Base-by-base conservation (phyloP, 1,284 basidiomycete species). In the Papiliotrema flavescens region DNA sequence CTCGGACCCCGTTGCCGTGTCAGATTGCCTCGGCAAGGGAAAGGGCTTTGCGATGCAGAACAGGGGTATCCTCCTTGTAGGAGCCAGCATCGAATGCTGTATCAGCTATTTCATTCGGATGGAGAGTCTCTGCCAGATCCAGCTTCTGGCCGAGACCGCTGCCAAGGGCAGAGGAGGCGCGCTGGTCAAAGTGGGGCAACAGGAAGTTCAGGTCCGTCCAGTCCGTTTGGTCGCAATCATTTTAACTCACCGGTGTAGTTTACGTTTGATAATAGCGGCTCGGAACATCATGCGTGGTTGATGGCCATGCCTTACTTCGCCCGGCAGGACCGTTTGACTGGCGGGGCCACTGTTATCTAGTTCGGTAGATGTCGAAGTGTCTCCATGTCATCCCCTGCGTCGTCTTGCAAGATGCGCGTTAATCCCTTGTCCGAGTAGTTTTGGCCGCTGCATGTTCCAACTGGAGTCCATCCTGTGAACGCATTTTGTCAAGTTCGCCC, bases 291-390 rank as follows among this genome's bases (percentile, higher is more conserved):
- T 34, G 61, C 61, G 7, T 66, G 63, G 62, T 46, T 64, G 54
- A 62, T 66, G 59, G 61, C 55, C n/a, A 57, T 62, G 59, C 64
- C 64, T 7, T 62, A 64, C 46, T 66, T 61, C 41, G 54, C 59
- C 24, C 54, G 56, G 8, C 49, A 57, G 20, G 48, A 51, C 28
- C 51, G 32, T 35, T 49, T 53, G 40, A 55, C 56, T n/a, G 59
- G 53, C 19, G 59, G 59, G 2, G 54, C 54, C 8, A 47, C 35
- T 49, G n/a, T 34, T 19, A 26, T 49, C 20, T 48, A 32, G 11
- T 22, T 40, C 39, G n/a, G 39, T n/a, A 40, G 39, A 40, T 40
- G 39, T n/a, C 17, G 28, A 32, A 32, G 5, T 32, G 28, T 32
- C 28, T 32, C 28, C 28, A 32, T 32, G 28, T 32, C 28, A 32